phyloP scores from a whole-genome alignment of 306 rosid genomes.

The Cucumis sativus region Cucumber_9930_V3 NC_026659.2:11090501-11091000 shows the following conservation, averaged over 20 bases:
- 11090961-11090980: constrained; percentile 28
- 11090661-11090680: too few species aligned
- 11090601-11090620: too few species aligned
- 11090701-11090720: background rate
- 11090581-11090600: too few species aligned
- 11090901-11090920: background rate
- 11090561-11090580: too few species aligned
- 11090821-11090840: constrained; percentile 6
- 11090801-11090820: constrained; percentile 42
- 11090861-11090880: background rate
- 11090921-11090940: background rate
- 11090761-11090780: constrained; percentile 43
- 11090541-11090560: too few species aligned
- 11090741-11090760: constrained; percentile 50
- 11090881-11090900: background rate
- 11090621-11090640: too few species aligned
- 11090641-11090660: too few species aligned
- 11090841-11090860: background rate
- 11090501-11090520: too few species aligned
- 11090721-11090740: constrained; percentile 14
- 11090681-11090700: too few species aligned
- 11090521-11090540: too few species aligned
- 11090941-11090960: background rate
- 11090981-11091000: constrained; percentile 57
- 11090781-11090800: constrained; percentile 56